These are phyloP conservation scores for Dendrobium huoshanense DNA, from an alignment of 106 monocot species.

Conservation along the genomic window DNA sequence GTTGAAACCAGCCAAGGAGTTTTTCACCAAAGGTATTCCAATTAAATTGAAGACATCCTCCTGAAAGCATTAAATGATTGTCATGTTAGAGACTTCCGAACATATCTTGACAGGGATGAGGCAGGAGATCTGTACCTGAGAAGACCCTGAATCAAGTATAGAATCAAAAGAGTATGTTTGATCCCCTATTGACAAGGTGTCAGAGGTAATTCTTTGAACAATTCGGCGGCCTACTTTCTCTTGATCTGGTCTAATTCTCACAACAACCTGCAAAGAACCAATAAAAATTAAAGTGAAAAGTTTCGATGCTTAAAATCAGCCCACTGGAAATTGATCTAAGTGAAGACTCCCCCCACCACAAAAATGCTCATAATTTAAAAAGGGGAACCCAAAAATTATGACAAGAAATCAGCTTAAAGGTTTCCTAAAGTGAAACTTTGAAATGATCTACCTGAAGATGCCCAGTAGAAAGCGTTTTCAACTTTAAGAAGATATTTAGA, in stretches of 20 bases:
- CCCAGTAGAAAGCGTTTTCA: neutral
- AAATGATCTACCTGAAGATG: neutral
- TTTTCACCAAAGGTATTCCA: conserved; percentile 58
- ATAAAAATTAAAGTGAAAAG: neutral
- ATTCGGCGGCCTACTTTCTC: conserved; percentile 18
- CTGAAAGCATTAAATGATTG: conserved; percentile 21
- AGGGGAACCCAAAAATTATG: neutral
- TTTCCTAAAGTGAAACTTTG: neutral
- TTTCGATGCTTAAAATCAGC: neutral
- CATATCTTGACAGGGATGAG: neutral
- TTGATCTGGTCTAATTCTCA: conserved; percentile 50
- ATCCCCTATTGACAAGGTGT: conserved; percentile 40
- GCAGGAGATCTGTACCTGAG: conserved; percentile 41
- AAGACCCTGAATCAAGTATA: conserved; percentile 57
- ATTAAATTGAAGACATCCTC: conserved; percentile 69
- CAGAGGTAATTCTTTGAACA: conserved; percentile 35
- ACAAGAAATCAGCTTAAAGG: neutral
- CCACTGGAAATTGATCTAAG: neutral
- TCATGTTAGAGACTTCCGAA: neutral
- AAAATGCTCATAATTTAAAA: neutral
- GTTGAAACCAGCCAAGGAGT: conserved; percentile 76
- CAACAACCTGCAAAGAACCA: conserved; percentile 38
- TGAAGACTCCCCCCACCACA: neutral
- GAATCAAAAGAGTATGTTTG: conserved; percentile 42
- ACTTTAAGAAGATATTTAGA: neutral